Conservation (phyloP, 805 yeast species). For the Diddensiella santjacobensis region DNA sequence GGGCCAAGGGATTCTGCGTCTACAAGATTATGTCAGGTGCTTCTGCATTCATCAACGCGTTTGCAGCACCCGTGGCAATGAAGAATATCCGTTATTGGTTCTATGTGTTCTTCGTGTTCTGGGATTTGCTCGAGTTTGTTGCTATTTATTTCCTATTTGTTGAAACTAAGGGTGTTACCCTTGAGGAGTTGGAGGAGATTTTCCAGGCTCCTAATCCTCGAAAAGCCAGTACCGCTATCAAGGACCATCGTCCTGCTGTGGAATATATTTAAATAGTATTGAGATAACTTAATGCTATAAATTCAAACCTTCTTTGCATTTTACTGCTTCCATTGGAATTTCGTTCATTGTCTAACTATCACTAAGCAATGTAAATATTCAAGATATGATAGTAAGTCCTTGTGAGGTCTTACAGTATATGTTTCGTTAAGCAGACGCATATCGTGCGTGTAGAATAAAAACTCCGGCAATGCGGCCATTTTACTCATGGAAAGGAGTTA, state of each 20-base stretch:
- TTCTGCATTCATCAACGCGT: slow-evolving; percentile 25
- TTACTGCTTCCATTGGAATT: too few relatives aligned
- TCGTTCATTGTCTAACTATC: too few relatives aligned
- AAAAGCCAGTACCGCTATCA: neutral
- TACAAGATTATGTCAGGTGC: slow-evolving; percentile 8
- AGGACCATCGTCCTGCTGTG: neutral
- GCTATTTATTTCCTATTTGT: slow-evolving; percentile 35
- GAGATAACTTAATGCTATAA: too few relatives aligned
- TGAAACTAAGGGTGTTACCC: slow-evolving; percentile 23
- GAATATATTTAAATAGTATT: neutral
- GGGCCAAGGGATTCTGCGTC: slow-evolving; percentile 27
- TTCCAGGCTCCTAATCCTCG: slow-evolving; percentile 13
- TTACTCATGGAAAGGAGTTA: too few relatives aligned
- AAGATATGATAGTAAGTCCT: too few relatives aligned
- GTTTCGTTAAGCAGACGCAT: too few relatives aligned
- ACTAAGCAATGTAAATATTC: too few relatives aligned
- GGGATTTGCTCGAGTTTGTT: slow-evolving; percentile 29
- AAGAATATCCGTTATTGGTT: slow-evolving; percentile 32
- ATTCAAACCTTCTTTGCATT: too few relatives aligned
- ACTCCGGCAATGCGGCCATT: too few relatives aligned
- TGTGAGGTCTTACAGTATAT: too few relatives aligned
- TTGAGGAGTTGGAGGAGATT: slow-evolving; percentile 17
- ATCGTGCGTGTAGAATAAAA: too few relatives aligned
- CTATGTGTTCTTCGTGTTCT: slow-evolving; percentile 33
- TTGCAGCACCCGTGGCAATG: slow-evolving; percentile 29